A percentile compares a stretch with the other conserved stretches of the same genome.
Conservation (phyloP, 768 basidiomycete species). For the Suillus bovinus region DNA sequence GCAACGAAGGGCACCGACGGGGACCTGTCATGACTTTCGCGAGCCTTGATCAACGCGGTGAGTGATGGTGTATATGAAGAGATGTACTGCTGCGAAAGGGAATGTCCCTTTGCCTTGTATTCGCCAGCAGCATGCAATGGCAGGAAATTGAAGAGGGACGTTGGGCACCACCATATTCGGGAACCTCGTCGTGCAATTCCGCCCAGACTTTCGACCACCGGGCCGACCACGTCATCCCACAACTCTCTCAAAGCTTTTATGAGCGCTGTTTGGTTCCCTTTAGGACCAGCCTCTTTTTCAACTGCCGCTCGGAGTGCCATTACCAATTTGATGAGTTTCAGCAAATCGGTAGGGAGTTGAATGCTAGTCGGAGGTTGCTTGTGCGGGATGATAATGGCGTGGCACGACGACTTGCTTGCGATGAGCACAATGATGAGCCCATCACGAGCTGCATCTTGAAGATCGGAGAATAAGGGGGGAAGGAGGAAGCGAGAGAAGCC, state of each 20-base stretch:
- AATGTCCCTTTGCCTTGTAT: neutral
- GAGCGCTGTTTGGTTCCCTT: too few species aligned
- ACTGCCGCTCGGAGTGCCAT: too few species aligned
- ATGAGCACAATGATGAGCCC: constrained; percentile 7
- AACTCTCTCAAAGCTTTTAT: too few species aligned
- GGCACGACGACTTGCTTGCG: constrained; percentile 14
- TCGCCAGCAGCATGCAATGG: constrained; percentile 16
- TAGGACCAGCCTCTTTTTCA: too few species aligned
- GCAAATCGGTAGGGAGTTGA: neutral
- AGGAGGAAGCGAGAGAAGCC: constrained; percentile 18
- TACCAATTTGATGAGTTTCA: too few species aligned
- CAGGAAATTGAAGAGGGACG: constrained; percentile 8
- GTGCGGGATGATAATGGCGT: constrained; percentile 15
- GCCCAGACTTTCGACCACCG: too few species aligned
- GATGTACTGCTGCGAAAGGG: constrained; percentile 1
- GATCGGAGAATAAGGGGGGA: constrained; percentile 11
- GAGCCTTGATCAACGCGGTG: constrained; percentile 13
- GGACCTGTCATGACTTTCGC: neutral
- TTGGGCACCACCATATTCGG: constrained; percentile 15
- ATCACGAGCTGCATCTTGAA: constrained; percentile 9
- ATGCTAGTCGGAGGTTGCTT: neutral
- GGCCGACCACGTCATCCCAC: too few species aligned
- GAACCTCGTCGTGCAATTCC: neutral
- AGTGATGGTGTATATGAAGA: constrained; percentile 15
- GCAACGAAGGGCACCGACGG: neutral